A percentile compares a stretch with the other conserved stretches of the same genome.
Conservation (phyloP, 805 yeast genomes). For the Ogataea saltuana region DNA sequence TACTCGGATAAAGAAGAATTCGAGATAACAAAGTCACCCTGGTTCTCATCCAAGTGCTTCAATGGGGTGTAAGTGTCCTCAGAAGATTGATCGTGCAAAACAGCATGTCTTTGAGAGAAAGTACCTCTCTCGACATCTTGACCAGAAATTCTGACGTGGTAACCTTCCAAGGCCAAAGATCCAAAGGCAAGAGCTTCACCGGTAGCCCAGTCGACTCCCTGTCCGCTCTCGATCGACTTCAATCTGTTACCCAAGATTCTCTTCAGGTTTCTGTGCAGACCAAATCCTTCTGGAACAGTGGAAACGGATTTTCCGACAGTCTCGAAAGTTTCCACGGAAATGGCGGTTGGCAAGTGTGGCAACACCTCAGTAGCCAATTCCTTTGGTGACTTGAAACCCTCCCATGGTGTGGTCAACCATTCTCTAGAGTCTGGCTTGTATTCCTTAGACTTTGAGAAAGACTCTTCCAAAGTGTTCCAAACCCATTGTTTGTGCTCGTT, state of each 20-base stretch:
- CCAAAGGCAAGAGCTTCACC: conserved; percentile 99
- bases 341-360: conserved; percentile 95
- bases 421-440: conserved; percentile 90
- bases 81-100: conserved; percentile 90
- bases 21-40: conserved; percentile 82
- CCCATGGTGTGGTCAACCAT: conserved; percentile 99
- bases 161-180: conserved; percentile 86
- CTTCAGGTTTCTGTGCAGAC: conserved; percentile 92
- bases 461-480: conserved; percentile 90
- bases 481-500: conserved; percentile 98
- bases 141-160: conserved; percentile 96
- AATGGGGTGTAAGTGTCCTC: conserved; percentile 86
- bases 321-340: conserved; percentile 67
- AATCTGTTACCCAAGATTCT: conserved; percentile 87
- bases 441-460: conserved; percentile 84
- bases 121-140: conserved; percentile 99
- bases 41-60: conserved; percentile 73
- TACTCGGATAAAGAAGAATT: conserved; percentile 97
- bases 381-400: conserved; percentile 95
- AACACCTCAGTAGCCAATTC: conserved; percentile 93
- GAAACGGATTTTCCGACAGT: conserved; percentile 78
- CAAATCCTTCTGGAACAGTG: conserved; percentile 83
- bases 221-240: conserved; percentile 80
- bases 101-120: conserved; percentile 99
- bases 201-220: conserved; percentile 98